A percentile compares a stretch with the other conserved stretches of the same genome.
phyloP scores from a whole-genome alignment of 1,139 yeast genomes.

The Pichia sp. region DNA sequence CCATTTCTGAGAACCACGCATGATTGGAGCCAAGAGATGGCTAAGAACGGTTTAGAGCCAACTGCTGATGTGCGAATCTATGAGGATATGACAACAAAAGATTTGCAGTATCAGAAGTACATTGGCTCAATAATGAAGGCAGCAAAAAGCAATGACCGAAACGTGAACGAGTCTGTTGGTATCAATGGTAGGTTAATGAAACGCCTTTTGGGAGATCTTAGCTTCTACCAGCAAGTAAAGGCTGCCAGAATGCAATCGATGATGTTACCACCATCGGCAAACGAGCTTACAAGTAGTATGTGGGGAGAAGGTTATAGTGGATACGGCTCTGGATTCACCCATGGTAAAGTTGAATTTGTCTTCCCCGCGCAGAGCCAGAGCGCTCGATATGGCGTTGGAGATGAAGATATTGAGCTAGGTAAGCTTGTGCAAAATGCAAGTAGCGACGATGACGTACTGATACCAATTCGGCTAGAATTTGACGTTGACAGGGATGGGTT shows the following conservation, averaged over 20 bases:
- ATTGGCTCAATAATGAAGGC: constrained; percentile 5
- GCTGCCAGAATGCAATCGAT: constrained; percentile 59
- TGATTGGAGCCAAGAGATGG: no score
- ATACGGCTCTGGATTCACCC: constrained; percentile 86
- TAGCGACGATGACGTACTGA: no score
- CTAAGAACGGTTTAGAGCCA: no score
- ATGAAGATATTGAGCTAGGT: constrained; percentile 22
- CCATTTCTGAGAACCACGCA: no score
- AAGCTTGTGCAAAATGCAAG: constrained; percentile 40
- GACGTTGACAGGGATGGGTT: constrained; percentile 81
- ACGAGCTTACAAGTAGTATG: constrained; percentile 52
- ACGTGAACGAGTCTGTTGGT: constrained; percentile 11
- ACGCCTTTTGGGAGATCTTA: constrained; percentile 41
- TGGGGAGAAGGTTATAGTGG: constrained; percentile 97
- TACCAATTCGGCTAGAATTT: constrained; percentile 87
- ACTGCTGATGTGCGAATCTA: constrained; percentile 46
- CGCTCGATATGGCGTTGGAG: constrained; percentile 29
- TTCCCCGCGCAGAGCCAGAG: constrained; percentile 40
- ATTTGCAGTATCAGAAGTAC: constrained; percentile 27
- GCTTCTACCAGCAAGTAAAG: constrained; percentile 39
- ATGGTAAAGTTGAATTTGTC: constrained; percentile 53
- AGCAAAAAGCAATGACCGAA: constrained; percentile 12
- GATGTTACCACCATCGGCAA: constrained; percentile 33
- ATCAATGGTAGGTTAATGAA: constrained; percentile 29
- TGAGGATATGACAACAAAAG: constrained; percentile 53